These are phyloP conservation scores for Euphorbia peplus DNA, from an alignment of 345 rosid species.

Conservation along the genomic window DNA sequence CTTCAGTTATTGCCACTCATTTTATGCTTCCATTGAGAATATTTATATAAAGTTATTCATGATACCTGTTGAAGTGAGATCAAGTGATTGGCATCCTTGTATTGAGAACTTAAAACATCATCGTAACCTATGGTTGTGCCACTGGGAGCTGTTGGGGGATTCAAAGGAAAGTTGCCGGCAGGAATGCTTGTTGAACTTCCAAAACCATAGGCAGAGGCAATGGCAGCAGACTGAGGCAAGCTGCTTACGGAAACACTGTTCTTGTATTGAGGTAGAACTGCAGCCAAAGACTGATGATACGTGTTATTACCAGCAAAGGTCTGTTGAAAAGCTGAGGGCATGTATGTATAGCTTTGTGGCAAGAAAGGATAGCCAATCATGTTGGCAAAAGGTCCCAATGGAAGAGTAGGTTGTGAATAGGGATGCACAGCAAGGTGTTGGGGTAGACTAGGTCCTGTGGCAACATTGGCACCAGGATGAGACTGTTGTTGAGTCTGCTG, in stretches of 20 bases:
- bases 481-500: slow-evolving; percentile 63
- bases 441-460: slow-evolving; percentile 74
- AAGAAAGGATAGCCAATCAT: slow-evolving; percentile 83
- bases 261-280: slow-evolving; percentile 86
- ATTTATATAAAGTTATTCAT: no score
- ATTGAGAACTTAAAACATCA: slow-evolving; percentile 74
- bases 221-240: slow-evolving; percentile 80
- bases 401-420: slow-evolving; percentile 82
- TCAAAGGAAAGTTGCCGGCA: slow-evolving; percentile 66
- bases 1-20: no score
- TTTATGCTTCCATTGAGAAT: not conserved
- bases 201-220: slow-evolving; percentile 85
- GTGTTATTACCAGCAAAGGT: slow-evolving; percentile 68
- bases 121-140: slow-evolving; percentile 69
- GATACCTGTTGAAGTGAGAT: slow-evolving; percentile 84
- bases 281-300: slow-evolving; percentile 84
- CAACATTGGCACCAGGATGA: slow-evolving; percentile 51
- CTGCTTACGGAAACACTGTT: slow-evolving; percentile 69
- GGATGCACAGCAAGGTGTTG: slow-evolving; percentile 93
- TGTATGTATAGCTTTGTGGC: slow-evolving; percentile 87
- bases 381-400: slow-evolving; percentile 77
- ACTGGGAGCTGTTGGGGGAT: slow-evolving; percentile 55
- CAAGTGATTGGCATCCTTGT: slow-evolving; percentile 70
- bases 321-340: slow-evolving; percentile 96
- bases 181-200: slow-evolving; percentile 71